phyloP scores from a whole-genome alignment of 257 asterid genomes.

The Solanum bulbocastanum region DNA sequence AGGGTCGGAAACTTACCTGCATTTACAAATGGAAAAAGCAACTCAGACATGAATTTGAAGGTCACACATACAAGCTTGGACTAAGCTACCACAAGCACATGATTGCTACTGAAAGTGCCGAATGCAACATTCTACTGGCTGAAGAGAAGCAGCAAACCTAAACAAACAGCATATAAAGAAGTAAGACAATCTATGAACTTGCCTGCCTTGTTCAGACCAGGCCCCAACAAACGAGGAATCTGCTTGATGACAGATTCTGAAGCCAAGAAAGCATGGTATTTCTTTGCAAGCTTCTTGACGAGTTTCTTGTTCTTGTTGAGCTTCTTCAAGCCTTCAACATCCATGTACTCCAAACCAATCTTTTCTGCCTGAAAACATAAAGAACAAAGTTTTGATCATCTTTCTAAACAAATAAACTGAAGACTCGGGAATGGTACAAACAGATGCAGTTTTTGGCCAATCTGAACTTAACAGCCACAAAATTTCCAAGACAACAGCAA shows the following conservation, averaged over 20 bases:
- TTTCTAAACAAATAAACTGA: background rate
- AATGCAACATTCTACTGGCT: background rate
- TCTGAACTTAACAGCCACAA: background rate
- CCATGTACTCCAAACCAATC: constrained; percentile 55
- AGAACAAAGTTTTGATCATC: background rate
- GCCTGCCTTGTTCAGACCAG: constrained; percentile 12
- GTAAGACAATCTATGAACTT: background rate
- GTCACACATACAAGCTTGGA: background rate
- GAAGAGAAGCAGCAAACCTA: background rate
- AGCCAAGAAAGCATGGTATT: constrained; percentile 2
- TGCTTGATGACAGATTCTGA: constrained; percentile 2
- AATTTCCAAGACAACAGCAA: background rate
- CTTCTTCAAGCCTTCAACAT: constrained; percentile 53
- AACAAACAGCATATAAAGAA: background rate
- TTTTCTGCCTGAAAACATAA: constrained; percentile 29
- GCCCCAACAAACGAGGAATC: constrained; percentile 6
- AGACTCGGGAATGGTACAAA: background rate
- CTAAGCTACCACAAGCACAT: background rate
- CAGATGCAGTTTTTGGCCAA: background rate
- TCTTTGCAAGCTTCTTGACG: constrained; percentile 60
- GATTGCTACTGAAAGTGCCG: background rate
- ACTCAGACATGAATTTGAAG: background rate
- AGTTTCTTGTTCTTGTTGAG: constrained; percentile 46
- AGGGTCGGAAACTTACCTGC: constrained; percentile 12
- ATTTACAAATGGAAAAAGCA: background rate